These are phyloP conservation scores for Stipa capillata DNA, from an alignment of 176 grass and related monocot species.

Conservation along the genomic window DNA sequence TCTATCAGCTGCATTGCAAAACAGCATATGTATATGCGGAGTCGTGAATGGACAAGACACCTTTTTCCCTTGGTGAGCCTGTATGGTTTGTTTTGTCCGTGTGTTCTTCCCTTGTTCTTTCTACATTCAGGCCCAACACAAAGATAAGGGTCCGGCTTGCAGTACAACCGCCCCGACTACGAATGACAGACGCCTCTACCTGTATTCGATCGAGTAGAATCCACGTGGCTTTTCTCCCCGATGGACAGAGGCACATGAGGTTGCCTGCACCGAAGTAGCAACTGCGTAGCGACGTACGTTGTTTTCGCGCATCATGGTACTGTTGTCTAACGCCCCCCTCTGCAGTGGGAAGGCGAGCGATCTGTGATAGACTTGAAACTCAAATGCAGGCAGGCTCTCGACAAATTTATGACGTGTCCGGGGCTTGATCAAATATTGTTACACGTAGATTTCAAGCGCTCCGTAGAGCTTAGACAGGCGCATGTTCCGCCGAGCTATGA, in stretches of 20 bases:
- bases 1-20: not conserved
- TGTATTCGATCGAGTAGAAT: not conserved
- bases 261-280: not conserved
- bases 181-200: not conserved
- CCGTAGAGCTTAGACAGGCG: not conserved
- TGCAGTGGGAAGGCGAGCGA: not conserved
- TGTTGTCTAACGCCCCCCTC: not conserved
- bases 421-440: slow-evolving; percentile 7
- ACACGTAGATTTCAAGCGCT: not conserved
- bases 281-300: not conserved
- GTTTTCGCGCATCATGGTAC: not conserved
- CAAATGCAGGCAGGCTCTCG: not conserved
- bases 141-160: not conserved
- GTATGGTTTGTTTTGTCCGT: not conserved
- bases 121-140: slow-evolving; percentile 16
- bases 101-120: not conserved
- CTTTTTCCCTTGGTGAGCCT: not conserved
- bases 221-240: not conserved
- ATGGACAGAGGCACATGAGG: slow-evolving; percentile 10
- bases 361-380: not conserved
- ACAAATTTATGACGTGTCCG: not conserved
- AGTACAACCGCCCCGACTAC: not conserved
- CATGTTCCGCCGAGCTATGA: slow-evolving; percentile 17
- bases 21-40: not conserved
- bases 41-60: not conserved